A percentile compares a stretch with the other conserved stretches of the same genome.
phyloP scores from a whole-genome alignment of 2,329 filamentous ascomycete species.

The Pseudogymnoascus sp. region DNA sequence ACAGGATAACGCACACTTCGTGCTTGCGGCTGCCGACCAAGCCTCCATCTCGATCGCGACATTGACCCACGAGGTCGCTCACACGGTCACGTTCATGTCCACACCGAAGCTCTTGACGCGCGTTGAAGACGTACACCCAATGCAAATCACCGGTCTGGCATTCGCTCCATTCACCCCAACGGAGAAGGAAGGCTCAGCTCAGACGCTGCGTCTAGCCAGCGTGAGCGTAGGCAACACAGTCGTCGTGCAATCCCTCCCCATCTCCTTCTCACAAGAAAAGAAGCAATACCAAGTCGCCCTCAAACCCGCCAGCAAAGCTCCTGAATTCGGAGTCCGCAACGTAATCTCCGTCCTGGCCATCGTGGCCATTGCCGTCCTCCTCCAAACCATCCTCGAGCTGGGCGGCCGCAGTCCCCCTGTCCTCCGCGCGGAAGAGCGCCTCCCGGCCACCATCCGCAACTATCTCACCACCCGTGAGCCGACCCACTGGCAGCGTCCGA shows the following conservation, averaged over 20 bases:
- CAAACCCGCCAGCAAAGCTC: not conserved
- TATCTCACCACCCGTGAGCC: not conserved
- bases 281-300: constrained; percentile 10
- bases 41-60: constrained; percentile 77
- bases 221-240: constrained; percentile 31
- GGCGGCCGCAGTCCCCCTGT: constrained; percentile 23
- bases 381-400: constrained; percentile 29
- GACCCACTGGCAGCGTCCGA: not conserved
- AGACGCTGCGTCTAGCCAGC: constrained; percentile 30
- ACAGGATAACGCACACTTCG: constrained; percentile 65
- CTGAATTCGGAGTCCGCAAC: constrained; percentile 8
- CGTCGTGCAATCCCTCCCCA: constrained; percentile 31
- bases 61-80: constrained; percentile 57
- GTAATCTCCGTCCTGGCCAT: constrained; percentile 22
- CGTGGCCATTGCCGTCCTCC: constrained; percentile 22
- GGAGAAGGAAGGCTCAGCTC: constrained; percentile 19
- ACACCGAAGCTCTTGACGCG: constrained; percentile 48
- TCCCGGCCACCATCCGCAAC: constrained; percentile 12
- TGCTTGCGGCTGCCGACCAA: constrained; percentile 72
- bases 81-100: constrained; percentile 43
- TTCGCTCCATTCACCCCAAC: constrained; percentile 43
- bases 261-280: constrained; percentile 22
- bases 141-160: constrained; percentile 52
- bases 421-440: constrained; percentile 23
- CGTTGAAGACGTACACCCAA: constrained; percentile 49